These are phyloP conservation scores for Phylloporus arenicola DNA, from an alignment of 768 basidiomycete genomes.

Conservation along the genomic window DNA sequence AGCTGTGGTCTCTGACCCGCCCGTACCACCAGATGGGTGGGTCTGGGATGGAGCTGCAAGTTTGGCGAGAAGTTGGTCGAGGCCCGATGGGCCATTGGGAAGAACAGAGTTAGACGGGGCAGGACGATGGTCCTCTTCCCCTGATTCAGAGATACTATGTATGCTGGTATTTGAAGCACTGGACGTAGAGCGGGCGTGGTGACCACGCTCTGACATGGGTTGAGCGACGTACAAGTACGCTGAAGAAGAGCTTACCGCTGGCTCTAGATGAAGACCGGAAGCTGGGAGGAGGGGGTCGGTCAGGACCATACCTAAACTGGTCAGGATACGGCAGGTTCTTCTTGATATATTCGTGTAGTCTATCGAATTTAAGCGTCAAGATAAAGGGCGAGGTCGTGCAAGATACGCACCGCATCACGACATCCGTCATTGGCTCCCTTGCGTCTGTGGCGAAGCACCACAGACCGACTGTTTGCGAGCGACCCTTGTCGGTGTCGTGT, in stretches of 20 bases:
- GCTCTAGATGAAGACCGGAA: conserved; percentile 30
- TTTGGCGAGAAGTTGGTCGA: conserved; percentile 43
- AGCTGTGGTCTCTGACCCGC: conserved; percentile 31
- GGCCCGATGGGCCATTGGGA: conserved; percentile 30
- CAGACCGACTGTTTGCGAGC: conserved; percentile 55
- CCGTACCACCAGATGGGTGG: conserved; percentile 18
- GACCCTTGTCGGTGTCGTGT: conserved; percentile 49
- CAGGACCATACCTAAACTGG: conserved; percentile 63
- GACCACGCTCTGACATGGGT: conserved; percentile 15
- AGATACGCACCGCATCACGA: conserved; percentile 54
- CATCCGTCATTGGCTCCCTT: conserved; percentile 66
- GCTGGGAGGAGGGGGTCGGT: conserved; percentile 58
- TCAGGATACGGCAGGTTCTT: conserved; percentile 66
- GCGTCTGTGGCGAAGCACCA: conserved; percentile 72
- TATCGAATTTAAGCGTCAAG: conserved; percentile 19
- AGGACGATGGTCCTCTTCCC: conserved; percentile 21
- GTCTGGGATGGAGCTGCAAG: conserved; percentile 22
- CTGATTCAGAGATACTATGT: conserved; percentile 32
- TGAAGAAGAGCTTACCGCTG: conserved; percentile 17
- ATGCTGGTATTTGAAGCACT: conserved; percentile 33
- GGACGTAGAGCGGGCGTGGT: conserved; percentile 27
- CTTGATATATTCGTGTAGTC: conserved; percentile 64
- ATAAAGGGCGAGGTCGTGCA: not conserved
- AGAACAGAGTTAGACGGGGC: conserved; percentile 9
- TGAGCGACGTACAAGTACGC: conserved; percentile 3